Percentiles rank a stretch among this genome's conserved stretches.
Conservation (phyloP, 2,329 filamentous ascomycete genomes). For the Venturia effusa region DNA sequence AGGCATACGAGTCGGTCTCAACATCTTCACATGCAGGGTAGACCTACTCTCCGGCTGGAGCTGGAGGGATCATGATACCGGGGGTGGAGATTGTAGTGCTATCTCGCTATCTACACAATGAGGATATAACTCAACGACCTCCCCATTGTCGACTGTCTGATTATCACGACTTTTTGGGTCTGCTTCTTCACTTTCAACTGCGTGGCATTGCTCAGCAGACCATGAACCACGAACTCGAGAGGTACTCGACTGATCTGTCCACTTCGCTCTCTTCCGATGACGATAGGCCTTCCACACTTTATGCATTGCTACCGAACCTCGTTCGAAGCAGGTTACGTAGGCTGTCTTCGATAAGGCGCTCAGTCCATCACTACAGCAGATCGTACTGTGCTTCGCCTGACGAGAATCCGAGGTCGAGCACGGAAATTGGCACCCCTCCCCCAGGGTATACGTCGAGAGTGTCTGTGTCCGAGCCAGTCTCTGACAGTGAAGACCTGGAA, state of each 20-base stretch:
- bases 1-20: not conserved
- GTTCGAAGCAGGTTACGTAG: slow-evolving; percentile 42
- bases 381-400: slow-evolving; percentile 15
- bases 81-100: not conserved
- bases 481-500: slow-evolving; percentile 11
- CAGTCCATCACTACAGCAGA: slow-evolving; percentile 21
- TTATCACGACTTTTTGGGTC: not conserved
- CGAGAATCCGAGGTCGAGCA: slow-evolving; percentile 15
- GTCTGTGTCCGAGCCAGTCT: slow-evolving; percentile 11
- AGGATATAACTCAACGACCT: not conserved
- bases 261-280: slow-evolving; percentile 1
- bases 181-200: not conserved
- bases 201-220: not conserved
- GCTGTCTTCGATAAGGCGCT: slow-evolving; percentile 37
- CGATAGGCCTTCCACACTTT: slow-evolving; percentile 34
- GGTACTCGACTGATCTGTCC: not conserved
- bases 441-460: slow-evolving; percentile 22
- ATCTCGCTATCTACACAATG: not conserved
- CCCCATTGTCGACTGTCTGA: not conserved
- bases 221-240: not conserved
- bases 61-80: not conserved
- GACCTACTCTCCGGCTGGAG: not conserved
- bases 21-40: slow-evolving; percentile 5
- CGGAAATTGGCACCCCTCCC: slow-evolving; percentile 25
- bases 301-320: slow-evolving; percentile 42